Base-by-base conservation (phyloP, 2,329 filamentous ascomycete species). In the Exutisphaerella laricina region DNA sequence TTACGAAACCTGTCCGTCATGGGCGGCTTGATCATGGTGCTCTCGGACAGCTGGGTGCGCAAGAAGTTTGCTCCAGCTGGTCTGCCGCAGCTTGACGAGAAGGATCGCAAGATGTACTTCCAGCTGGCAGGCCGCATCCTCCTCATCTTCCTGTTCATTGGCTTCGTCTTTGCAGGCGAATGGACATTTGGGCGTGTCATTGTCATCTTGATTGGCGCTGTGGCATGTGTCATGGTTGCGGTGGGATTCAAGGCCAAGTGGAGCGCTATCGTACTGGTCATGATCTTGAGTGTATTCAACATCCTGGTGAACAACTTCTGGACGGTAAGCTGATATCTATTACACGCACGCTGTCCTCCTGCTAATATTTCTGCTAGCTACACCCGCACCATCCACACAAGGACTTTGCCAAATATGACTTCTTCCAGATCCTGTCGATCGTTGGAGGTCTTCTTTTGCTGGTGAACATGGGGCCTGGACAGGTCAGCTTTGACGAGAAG, bases 31-130 rank as follows among this genome's bases (percentile, higher is more conserved):
- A 78, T 98, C 58, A 97, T 98, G 92, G 92, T 98, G 14, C 77
- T 98, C 35, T 96, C 89, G 29, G 92, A 98, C 71, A 94, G 87
- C 45, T 97, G 90, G 88, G 88, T 96, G 53, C 85, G 89, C 70
- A 97, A 97, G 80, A 86, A 82, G 66, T 94, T 96, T 72, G 90
- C 89, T 3, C 95, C 95, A 50, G 92, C 92, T 35, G 92, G 92
- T 35, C 78, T 98, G 40, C 92, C 92, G 36, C 80, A 87, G 67
- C 79, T 98, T 40, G 92, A 97, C 65, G 92, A 98, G 76, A 97
- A 97, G 80, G 92, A 98, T 68, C 86, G 89, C 71, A 98, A 97
- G 79, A 97, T 97, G 90, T 98, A 98, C 77, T 94, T 98, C 72
- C 92, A 97, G 79, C 83, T 98, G 50, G 92, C 92, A 55, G 92